A percentile compares a stretch with the other conserved stretches of the same genome.
Evolutionary conservation across 148 eudicot genomes (phyloP).

Genomic region (Fallopia convolvulus): DNA sequence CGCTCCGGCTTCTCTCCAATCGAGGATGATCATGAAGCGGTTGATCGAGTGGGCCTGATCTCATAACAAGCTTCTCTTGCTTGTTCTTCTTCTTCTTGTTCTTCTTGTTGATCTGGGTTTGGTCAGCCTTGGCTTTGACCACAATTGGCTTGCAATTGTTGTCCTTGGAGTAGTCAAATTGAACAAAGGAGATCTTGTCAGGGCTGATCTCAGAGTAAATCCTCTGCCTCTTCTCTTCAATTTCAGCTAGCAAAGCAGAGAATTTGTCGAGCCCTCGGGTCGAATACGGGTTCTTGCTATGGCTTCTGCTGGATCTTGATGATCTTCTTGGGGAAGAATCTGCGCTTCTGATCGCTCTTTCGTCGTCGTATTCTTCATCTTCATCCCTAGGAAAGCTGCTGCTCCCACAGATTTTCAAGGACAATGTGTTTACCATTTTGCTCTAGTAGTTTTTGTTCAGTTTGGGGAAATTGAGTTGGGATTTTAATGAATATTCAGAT

Average conservation of each 20-base stretch:
- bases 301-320: constrained; percentile 28
- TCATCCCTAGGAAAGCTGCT: constrained; percentile 3
- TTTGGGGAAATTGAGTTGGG: background rate
- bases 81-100: background rate
- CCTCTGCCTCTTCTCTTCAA: constrained; percentile 8
- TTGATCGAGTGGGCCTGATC: constrained; percentile 2
- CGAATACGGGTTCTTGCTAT: constrained; percentile 17
- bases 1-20: background rate
- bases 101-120: background rate
- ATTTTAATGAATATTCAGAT: background rate
- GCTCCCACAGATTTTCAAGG: constrained; percentile 9
- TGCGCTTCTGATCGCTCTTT: background rate
- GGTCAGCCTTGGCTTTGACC: constrained; percentile 7
- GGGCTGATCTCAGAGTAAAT: constrained; percentile 4
- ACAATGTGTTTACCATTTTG: constrained; percentile 5
- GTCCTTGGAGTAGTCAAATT: constrained; percentile 12
- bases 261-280: constrained; percentile 13
- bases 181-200: constrained; percentile 6
- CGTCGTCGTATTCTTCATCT: background rate
- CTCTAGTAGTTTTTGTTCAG: background rate
- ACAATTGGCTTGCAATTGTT: constrained; percentile 17
- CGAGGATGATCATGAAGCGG: background rate
- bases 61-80: background rate
- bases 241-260: constrained; percentile 7
- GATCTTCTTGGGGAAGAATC: constrained; percentile 23